phyloP scores from a whole-genome alignment of 2,329 filamentous ascomycete species.

The Dothideomycetidae sp. region DNA sequence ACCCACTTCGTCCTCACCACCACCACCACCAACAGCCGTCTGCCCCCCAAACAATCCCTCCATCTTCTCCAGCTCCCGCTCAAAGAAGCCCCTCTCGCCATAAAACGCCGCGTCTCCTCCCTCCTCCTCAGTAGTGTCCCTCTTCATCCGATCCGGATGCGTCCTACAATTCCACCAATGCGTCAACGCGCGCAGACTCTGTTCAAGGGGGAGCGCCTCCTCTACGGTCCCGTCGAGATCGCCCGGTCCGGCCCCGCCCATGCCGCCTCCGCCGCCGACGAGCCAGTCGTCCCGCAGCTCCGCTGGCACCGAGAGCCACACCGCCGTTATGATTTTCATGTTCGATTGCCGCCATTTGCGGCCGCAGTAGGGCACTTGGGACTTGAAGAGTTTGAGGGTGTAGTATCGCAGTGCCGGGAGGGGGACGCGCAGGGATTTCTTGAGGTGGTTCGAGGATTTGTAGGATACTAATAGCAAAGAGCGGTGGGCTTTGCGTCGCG shows the following conservation, averaged over 20 bases:
- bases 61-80: conserved; percentile 36
- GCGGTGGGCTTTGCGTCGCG: conserved; percentile 86
- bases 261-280: conserved; percentile 47
- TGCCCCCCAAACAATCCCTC: conserved; percentile 20
- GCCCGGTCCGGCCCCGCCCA: conserved; percentile 23
- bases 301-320: conserved; percentile 85
- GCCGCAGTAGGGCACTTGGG: conserved; percentile 93
- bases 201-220: conserved; percentile 79
- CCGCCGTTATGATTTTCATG: conserved; percentile 96
- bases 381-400: conserved; percentile 96
- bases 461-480: conserved; percentile 89
- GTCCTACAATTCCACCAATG: conserved; percentile 85
- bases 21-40: conserved; percentile 14
- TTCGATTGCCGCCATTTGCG: conserved; percentile 96
- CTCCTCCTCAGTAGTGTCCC: conserved; percentile 24
- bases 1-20: conserved; percentile 11
- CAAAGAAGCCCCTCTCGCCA: conserved; percentile 33
- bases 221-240: conserved; percentile 92
- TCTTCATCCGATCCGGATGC: conserved; percentile 62
- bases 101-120: conserved; percentile 23
- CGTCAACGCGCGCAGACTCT: conserved; percentile 74
- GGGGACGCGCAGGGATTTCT: conserved; percentile 81
- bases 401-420: conserved; percentile 80
- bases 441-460: conserved; percentile 83
- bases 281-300: conserved; percentile 94